These are phyloP conservation scores for Euclidium syriacum DNA, from an alignment of 345 rosid species.

Conservation along the genomic window DNA sequence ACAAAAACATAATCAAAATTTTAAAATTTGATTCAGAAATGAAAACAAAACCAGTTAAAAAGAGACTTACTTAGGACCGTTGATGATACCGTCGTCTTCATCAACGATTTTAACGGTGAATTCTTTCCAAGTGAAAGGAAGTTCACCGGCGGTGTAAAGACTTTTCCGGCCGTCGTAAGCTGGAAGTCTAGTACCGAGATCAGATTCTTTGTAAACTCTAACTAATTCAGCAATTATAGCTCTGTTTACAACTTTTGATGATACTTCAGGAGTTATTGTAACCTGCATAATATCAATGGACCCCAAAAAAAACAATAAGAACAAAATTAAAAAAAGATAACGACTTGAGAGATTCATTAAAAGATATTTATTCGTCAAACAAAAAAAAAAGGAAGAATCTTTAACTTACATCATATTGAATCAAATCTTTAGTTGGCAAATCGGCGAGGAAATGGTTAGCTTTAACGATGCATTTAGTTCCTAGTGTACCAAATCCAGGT, in stretches of 20 bases:
- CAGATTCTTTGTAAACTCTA: conserved; percentile 78
- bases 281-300: conserved; percentile 58
- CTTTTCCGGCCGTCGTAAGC: conserved; percentile 98
- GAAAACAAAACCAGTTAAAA: not conserved
- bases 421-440: conserved; percentile 86
- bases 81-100: conserved; percentile 65
- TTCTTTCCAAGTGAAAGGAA: conserved; percentile 88
- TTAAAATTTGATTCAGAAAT: not conserved
- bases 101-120: conserved; percentile 72
- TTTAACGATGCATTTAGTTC: conserved; percentile 92
- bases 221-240: conserved; percentile 94
- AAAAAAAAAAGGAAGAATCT: not conserved
- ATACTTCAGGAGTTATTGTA: conserved; percentile 88
- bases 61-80: conserved; percentile 70
- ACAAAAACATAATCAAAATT: conserved; percentile 1
- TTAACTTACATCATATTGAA: conserved; percentile 77
- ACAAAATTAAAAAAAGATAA: conserved; percentile 32
- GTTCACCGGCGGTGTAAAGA: conserved; percentile 94
- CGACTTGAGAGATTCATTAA: conserved; percentile 12
- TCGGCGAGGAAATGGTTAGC: conserved; percentile 97
- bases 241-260: conserved; percentile 81
- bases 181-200: conserved; percentile 85
- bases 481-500: conserved; percentile 87
- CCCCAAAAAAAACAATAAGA: conserved; percentile 34
- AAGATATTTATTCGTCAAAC: not conserved